phyloP scores from a whole-genome alignment of 2,329 filamentous ascomycete genomes.

The Fusarium caatingaense region DNA sequence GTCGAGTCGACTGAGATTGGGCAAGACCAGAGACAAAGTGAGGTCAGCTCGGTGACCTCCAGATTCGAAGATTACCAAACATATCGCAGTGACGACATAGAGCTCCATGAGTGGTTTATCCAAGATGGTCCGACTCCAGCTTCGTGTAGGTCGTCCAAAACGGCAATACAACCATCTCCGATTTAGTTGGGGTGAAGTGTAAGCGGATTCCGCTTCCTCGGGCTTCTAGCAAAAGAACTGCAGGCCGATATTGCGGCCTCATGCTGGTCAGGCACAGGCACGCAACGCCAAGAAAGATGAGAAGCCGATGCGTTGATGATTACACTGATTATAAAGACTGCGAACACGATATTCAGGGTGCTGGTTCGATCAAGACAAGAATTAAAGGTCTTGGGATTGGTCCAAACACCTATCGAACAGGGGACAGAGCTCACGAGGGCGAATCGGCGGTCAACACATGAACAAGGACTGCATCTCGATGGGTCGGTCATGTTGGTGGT shows the following conservation, averaged over 20 bases:
- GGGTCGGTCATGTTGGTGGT: slow-evolving; percentile 29
- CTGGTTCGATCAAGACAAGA: slow-evolving; percentile 12
- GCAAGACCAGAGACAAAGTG: slow-evolving; percentile 33
- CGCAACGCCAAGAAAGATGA: slow-evolving; percentile 6
- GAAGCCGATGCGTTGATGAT: slow-evolving; percentile 14
- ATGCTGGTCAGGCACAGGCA: slow-evolving; percentile 21
- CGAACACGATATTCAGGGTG: slow-evolving; percentile 4
- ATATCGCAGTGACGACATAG: slow-evolving; percentile 27
- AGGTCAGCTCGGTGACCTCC: slow-evolving; percentile 37
- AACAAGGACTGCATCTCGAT: slow-evolving; percentile 37
- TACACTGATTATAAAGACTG: neutral
- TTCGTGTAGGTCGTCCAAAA: slow-evolving; percentile 29
- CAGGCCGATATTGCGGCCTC: slow-evolving; percentile 11
- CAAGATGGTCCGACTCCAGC: slow-evolving; percentile 19
- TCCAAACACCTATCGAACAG: slow-evolving; percentile 16
- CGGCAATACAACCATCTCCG: slow-evolving; percentile 15
- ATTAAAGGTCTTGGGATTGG: slow-evolving; percentile 32
- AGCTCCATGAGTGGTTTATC: slow-evolving; percentile 20
- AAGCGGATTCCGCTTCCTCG: neutral
- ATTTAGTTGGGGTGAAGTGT: neutral
- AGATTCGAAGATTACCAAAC: slow-evolving; percentile 23
- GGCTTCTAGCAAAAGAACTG: neutral
- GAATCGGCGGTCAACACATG: slow-evolving; percentile 44
- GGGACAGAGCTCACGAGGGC: slow-evolving; percentile 22
- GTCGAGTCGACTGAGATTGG: slow-evolving; percentile 26